A percentile compares a stretch with the other conserved stretches of the same genome.
These are phyloP conservation scores for Tuber aestivum DNA, from an alignment of 495 filamentous ascomycete species.

Conservation along the genomic window DNA sequence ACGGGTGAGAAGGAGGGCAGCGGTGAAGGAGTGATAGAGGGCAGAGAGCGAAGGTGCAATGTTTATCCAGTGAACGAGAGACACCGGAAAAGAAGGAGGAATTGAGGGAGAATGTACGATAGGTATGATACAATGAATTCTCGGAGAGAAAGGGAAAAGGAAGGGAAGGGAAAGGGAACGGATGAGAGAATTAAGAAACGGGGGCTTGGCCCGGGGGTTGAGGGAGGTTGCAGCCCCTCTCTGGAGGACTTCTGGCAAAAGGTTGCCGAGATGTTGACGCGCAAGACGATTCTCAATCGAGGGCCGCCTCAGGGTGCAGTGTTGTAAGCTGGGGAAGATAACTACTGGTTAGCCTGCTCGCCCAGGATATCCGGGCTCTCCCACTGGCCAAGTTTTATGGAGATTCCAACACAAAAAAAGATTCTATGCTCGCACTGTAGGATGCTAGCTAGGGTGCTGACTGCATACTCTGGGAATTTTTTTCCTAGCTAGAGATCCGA, in stretches of 20 bases:
- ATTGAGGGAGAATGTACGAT: slow-evolving; percentile 9
- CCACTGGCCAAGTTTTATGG: neutral
- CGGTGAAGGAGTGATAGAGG: neutral
- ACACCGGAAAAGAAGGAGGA: neutral
- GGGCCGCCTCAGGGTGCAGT: neutral
- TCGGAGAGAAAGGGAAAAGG: slow-evolving; percentile 5
- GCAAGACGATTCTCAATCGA: slow-evolving; percentile 19
- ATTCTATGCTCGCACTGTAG: neutral
- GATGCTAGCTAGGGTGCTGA: neutral
- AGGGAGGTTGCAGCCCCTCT: slow-evolving; percentile 19
- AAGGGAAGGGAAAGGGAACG: slow-evolving; percentile 9
- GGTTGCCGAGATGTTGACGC: slow-evolving; percentile 34
- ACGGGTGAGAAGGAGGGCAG: neutral
- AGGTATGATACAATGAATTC: slow-evolving; percentile 9
- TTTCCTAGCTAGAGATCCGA: neutral
- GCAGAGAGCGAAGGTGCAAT: neutral
- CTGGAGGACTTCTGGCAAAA: slow-evolving; percentile 33
- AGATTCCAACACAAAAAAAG: neutral
- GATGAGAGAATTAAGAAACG: slow-evolving; percentile 18
- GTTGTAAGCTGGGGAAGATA: neutral
- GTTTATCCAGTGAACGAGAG: neutral
- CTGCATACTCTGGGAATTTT: neutral
- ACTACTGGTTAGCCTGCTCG: neutral
- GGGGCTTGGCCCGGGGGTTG: slow-evolving; percentile 13
- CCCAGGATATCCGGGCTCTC: neutral